Base-by-base conservation (phyloP, 768 basidiomycete species). In the Boletus tylopilopsis region DNA sequence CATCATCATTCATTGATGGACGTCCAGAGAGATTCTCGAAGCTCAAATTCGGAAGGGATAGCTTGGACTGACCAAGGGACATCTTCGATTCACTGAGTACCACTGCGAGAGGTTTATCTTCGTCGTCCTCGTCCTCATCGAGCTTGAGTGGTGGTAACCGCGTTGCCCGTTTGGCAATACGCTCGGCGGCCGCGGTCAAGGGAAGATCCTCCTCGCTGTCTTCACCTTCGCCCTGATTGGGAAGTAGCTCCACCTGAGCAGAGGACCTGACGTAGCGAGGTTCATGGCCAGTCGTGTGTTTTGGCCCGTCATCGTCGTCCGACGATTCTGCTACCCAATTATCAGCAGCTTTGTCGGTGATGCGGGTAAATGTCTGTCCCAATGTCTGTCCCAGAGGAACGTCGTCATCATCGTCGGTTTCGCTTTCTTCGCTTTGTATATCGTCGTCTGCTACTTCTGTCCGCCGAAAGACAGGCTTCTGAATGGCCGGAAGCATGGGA, bases 141-240 rank as follows among this genome's bases (percentile, higher is more conserved):
- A 53, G 25, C 24, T 34, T 39, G 32, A 57, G 29, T 21, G 60
- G 61, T 51, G 60, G 53, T 30, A 58, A 49, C 30, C 68, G 58
- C 10, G 68, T 70, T 22, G 66, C 71, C 40, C 81, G 78, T 50
- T 76, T 75, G 19, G 69, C 68, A n/a, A 75, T 80, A 30, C 79
- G 78, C 47, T 73, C 71, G n/a, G 82, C 70, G 8, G 85, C 79
- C 3, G 78, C 79, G 22, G 82, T 80, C 9, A 93, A 73, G 3
- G 91, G 91, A 36, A 90, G 56, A 68, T 93, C 90, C 55, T 92
- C 90, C 45, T 90, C 90, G 53, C 86, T 87, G 53, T 82, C 80
- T 18, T 76, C 76, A 42, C 74, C 77, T 16, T 58, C 60, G 19
- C 9, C 39, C 21, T 21, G 23, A 18, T 41, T 15, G 10, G 23